Evolutionary conservation across 805 yeast species (phyloP), one percentile per base, ranked within the genome.

Genomic region (Wickerhamomyces silvicola): DNA sequence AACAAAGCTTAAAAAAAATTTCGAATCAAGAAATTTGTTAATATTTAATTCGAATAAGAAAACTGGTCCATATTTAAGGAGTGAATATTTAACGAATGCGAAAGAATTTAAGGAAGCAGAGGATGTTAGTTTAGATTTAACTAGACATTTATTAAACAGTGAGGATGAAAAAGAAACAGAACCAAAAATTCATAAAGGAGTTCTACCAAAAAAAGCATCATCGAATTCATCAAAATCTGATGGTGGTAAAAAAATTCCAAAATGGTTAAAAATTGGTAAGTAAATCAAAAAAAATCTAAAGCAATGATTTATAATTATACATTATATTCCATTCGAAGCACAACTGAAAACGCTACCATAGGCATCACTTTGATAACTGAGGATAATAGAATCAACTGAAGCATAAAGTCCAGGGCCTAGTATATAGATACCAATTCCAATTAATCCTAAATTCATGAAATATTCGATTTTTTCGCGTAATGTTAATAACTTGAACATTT

Each of bases 351-450:
- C 74, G 7, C 57, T 59, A 4, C 78, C 78, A 35, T 71, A 72
- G 5, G 60, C 56, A 37, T 66, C 66, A 8, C 59, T 61, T 41
- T 67, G 54, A 49, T 72, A 75, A 19, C 73, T 68, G 41, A 51
- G 40, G n/a, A 75, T 58, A 33, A 75, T 75, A 42, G 78, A 70
- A 43, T 72, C 66, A 24, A 74, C 60, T 15, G 75, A 64, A 11
- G 78, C 70, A 37, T 75, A 75, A 5, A 67, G 53, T 10, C 81
- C 81, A 0, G 80, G 80, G 0, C 80, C 81, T 30, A 75, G 52
- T 30, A 75, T 66, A 48, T 70, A 75, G 30, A 72, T 36, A 4
- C 81, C 81, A 28, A 66, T 54, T 4, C 46, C 38, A 21, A 74
- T 67, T 38, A 75, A 51, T 5, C 50, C 32, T 18, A 64, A 36